phyloP scores from a whole-genome alignment of 768 basidiomycete genomes.

The Podaxis pistillaris region DNA sequence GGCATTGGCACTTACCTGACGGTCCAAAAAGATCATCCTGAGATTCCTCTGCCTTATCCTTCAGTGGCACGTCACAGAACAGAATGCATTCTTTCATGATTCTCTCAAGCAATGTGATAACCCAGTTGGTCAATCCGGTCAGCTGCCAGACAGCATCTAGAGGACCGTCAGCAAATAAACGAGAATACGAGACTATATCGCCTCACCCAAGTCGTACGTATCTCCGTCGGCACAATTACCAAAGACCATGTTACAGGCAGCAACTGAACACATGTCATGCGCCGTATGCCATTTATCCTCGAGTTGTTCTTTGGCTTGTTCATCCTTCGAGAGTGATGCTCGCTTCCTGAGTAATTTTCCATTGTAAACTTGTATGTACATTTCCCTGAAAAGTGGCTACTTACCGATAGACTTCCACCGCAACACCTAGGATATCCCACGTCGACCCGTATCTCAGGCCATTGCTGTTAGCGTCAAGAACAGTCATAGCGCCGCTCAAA shows the following conservation, averaged over 20 bases:
- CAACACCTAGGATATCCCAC: slow-evolving; percentile 40
- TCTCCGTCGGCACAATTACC: slow-evolving; percentile 62
- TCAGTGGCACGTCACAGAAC: slow-evolving; percentile 23
- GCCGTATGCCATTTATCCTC: slow-evolving; percentile 56
- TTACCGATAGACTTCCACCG: slow-evolving; percentile 52
- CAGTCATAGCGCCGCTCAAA: slow-evolving; percentile 43
- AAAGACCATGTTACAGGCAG: slow-evolving; percentile 61
- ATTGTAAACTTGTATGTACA: not conserved
- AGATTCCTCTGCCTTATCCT: slow-evolving; percentile 13
- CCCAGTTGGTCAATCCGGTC: slow-evolving; percentile 60
- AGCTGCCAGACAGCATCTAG: slow-evolving; percentile 76
- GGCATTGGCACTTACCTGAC: not conserved
- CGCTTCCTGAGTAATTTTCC: slow-evolving; percentile 19
- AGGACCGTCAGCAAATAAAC: not conserved
- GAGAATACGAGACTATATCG: not conserved
- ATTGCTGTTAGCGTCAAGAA: slow-evolving; percentile 44
- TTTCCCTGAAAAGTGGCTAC: slow-evolving; percentile 11
- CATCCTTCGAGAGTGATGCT: slow-evolving; percentile 22
- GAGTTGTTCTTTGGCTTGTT: slow-evolving; percentile 38
- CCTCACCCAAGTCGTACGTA: slow-evolving; percentile 61
- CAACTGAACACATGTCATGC: slow-evolving; percentile 65
- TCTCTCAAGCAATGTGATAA: slow-evolving; percentile 57
- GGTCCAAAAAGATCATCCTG: slow-evolving; percentile 18
- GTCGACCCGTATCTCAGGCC: slow-evolving; percentile 25
- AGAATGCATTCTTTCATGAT: slow-evolving; percentile 57